phyloP scores from a whole-genome alignment of 192 early-diverging fungal species.

The Coemansia sp. region DNA sequence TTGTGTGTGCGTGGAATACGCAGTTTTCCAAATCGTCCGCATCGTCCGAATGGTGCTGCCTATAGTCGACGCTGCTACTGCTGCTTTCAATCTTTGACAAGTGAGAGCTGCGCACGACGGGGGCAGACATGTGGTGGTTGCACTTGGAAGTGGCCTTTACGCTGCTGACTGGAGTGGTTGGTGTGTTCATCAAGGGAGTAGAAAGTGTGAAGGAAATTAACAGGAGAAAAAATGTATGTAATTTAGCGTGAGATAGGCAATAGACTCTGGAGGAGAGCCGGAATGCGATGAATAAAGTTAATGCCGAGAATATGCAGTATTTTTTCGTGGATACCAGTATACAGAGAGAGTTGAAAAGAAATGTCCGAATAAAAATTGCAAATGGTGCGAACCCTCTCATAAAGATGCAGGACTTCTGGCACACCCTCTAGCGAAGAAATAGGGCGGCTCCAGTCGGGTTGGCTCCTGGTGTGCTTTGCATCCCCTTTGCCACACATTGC shows the following conservation, averaged over 20 bases:
- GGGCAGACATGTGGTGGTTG: slow-evolving; percentile 11
- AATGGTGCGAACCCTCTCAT: slow-evolving; percentile 2
- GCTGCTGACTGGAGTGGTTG: slow-evolving; percentile 21
- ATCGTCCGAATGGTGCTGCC: neutral
- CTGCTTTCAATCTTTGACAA: slow-evolving; percentile 17
- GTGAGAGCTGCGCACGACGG: slow-evolving; percentile 17
- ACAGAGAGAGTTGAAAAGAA: neutral
- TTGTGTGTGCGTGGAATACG: slow-evolving; percentile 7
- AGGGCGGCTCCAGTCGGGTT: neutral
- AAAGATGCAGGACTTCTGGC: neutral
- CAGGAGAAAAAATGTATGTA: neutral
- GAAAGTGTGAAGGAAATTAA: neutral
- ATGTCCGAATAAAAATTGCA: neutral
- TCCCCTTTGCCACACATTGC: neutral
- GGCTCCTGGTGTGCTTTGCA: slow-evolving; percentile 1
- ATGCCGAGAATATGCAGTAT: neutral
- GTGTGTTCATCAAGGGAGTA: slow-evolving; percentile 17
- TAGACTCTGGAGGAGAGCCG: neutral
- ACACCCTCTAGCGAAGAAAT: neutral
- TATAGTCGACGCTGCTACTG: slow-evolving; percentile 1
- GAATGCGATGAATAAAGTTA: slow-evolving; percentile 2
- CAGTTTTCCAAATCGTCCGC: neutral
- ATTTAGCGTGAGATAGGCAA: neutral
- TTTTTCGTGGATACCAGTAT: slow-evolving; percentile 3
- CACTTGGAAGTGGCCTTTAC: slow-evolving; percentile 5